These are phyloP conservation scores for Blastobotrys terrestris DNA, from an alignment of 805 yeast genomes.

Conservation along the genomic window DNA sequence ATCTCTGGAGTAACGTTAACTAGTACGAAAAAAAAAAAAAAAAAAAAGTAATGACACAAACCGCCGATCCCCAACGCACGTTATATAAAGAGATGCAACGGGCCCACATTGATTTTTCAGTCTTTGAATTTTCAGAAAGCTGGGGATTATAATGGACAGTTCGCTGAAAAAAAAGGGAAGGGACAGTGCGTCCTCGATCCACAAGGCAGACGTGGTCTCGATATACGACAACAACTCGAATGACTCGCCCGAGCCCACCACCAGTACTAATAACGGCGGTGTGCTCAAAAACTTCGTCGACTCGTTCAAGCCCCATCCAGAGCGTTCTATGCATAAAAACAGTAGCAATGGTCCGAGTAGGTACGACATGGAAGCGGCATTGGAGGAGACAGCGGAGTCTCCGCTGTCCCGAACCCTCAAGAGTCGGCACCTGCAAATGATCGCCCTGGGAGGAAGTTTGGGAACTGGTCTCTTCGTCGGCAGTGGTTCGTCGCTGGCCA, in stretches of 20 bases:
- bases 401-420: conserved; percentile 43
- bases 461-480: conserved; percentile 66
- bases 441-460: conserved; percentile 77
- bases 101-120: too few relatives aligned
- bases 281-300: background rate
- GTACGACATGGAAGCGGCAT: background rate
- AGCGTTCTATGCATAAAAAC: background rate
- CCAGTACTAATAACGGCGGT: background rate
- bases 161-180: background rate
- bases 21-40: too few relatives aligned
- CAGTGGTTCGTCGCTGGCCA: conserved; percentile 40
- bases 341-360: background rate
- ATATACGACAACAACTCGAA: background rate
- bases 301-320: background rate
- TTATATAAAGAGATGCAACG: too few relatives aligned
- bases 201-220: background rate
- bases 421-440: conserved; percentile 41
- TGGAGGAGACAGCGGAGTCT: conserved; percentile 39
- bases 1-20: too few relatives aligned
- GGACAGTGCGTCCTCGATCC: background rate
- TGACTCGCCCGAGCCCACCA: background rate
- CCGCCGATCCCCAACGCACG: too few relatives aligned
- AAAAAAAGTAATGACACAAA: background rate
- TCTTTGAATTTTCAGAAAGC: too few relatives aligned
- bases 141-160: too few relatives aligned